These are phyloP conservation scores for Penicillium decumbens DNA, from an alignment of 2,329 filamentous ascomycete genomes.

Conservation along the genomic window DNA sequence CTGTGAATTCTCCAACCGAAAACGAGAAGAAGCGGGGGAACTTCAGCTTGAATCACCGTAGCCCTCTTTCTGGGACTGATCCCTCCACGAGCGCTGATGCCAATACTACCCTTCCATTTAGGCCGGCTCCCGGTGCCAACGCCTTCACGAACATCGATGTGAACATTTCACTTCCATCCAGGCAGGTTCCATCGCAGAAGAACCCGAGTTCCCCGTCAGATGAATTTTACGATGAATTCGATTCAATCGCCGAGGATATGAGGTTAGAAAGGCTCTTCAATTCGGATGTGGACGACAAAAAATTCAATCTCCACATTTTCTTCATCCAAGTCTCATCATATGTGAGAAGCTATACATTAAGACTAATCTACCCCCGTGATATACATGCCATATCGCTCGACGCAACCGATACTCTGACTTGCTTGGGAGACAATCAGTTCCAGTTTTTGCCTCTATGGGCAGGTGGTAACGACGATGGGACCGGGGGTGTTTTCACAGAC, in stretches of 20 bases:
- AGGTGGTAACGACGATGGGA: conserved; percentile 52
- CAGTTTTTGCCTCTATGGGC: conserved; percentile 64
- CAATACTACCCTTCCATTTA: background rate
- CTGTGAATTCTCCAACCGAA: background rate
- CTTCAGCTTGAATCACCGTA: background rate
- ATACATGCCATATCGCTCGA: conserved; percentile 11
- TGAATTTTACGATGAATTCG: background rate
- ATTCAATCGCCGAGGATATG: background rate
- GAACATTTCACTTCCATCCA: background rate
- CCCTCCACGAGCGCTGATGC: background rate
- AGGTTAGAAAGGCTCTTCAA: background rate
- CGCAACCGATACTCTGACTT: conserved; percentile 45
- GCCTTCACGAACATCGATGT: background rate
- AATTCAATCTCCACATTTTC: conserved; percentile 19
- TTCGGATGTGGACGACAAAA: background rate
- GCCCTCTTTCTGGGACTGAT: background rate
- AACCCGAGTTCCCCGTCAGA: background rate
- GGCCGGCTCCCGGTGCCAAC: background rate
- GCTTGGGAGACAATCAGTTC: conserved; percentile 54
- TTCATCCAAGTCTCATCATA: conserved; percentile 15
- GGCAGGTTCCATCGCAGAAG: background rate
- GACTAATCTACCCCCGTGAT: conserved; percentile 17
- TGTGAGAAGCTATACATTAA: conserved; percentile 13
- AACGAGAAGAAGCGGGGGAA: background rate
- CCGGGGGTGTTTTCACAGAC: conserved; percentile 47